Base-by-base conservation (phyloP, 495 filamentous ascomycete genomes). In the Neurospora sp. region DNA sequence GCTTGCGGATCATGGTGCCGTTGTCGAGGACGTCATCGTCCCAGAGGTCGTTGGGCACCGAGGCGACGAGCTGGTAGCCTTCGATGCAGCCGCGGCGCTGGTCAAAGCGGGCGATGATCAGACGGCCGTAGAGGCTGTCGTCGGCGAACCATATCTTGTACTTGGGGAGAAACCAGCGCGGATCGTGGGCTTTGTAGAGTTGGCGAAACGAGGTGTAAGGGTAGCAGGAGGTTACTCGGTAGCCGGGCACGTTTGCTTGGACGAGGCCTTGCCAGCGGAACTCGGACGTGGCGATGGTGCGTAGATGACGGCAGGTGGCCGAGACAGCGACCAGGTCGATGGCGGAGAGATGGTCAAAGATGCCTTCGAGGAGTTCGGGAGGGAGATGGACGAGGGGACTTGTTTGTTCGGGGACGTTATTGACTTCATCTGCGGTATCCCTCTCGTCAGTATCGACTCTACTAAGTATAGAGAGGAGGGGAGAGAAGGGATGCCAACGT, bases 61-160 rank as follows among this genome's bases (percentile, higher is more conserved):
- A 84, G 18, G 92, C 93, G 9, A 94, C 82, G 0, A 97, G 81
- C n/a, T 89, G 88, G 81, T 94, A 93, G 39, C 88, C 92, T 78
- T 94, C 92, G 72, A 98, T 96, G 73, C 90, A 89, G 12, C 90
- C 92, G 16, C 87, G 83, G 20, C 87, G 84, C 23, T 89, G 83
- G 79, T 96, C 89, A 77, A 94, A 98, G 0, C 91, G 89, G 38
- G 88, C 84, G 23, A 97, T 78, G 27, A 96, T 85, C 41, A 97
- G 78, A 70, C 89, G 90, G 0, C 94, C 94, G 0, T 83, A 86
- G 38, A 89, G 82, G n/a, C 88, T 85, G 37, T 79, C 85, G 81
- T 97, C 94, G 40, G 89, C 87, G 77, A 96, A 94, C 95, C 95
- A 98, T 48, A 98, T 81, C 81, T 92, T 93, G 74, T 92, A 82